A percentile compares a stretch with the other conserved stretches of the same genome.
These are phyloP conservation scores for Karstenula rhodostoma DNA, from an alignment of 2,329 filamentous ascomycete genomes.

Conservation along the genomic window DNA sequence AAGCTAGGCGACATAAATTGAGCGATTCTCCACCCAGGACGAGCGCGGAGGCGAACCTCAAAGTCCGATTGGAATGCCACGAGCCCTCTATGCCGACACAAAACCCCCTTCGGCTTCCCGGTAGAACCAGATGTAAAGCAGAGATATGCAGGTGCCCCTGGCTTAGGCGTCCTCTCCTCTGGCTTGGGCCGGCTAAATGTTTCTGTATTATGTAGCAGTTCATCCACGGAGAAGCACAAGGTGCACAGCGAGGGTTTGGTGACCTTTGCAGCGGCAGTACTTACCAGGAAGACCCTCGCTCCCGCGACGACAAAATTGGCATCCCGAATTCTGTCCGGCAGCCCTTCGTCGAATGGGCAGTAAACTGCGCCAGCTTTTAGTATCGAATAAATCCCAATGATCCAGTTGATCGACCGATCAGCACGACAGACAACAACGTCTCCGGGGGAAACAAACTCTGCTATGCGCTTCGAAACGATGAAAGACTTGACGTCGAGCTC, in stretches of 20 bases:
- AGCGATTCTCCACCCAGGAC: slow-evolving; percentile 30
- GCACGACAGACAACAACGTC: slow-evolving; percentile 17
- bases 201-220: neutral
- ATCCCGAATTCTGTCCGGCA: slow-evolving; percentile 26
- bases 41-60: neutral
- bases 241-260: neutral
- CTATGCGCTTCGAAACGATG: neutral
- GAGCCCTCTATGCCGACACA: slow-evolving; percentile 28
- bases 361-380: slow-evolving; percentile 38
- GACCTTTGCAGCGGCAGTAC: no score
- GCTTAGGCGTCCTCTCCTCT: no score
- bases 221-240: neutral
- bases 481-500: neutral
- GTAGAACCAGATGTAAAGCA: slow-evolving; percentile 58
- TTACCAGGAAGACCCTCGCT: neutral
- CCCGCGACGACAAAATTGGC: slow-evolving; percentile 21
- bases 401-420: slow-evolving; percentile 46
- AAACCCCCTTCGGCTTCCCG: slow-evolving; percentile 54
- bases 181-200: no score
- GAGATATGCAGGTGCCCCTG: slow-evolving; percentile 43
- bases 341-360: slow-evolving; percentile 27
- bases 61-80: slow-evolving; percentile 7
- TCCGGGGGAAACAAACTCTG: neutral
- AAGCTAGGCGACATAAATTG: slow-evolving; percentile 56
- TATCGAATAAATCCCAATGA: slow-evolving; percentile 46